Evolutionary conservation across 1,284 basidiomycete genomes (phyloP), one percentile per base, ranked within the genome.

Genomic region (Papiliotrema laurentii): DNA sequence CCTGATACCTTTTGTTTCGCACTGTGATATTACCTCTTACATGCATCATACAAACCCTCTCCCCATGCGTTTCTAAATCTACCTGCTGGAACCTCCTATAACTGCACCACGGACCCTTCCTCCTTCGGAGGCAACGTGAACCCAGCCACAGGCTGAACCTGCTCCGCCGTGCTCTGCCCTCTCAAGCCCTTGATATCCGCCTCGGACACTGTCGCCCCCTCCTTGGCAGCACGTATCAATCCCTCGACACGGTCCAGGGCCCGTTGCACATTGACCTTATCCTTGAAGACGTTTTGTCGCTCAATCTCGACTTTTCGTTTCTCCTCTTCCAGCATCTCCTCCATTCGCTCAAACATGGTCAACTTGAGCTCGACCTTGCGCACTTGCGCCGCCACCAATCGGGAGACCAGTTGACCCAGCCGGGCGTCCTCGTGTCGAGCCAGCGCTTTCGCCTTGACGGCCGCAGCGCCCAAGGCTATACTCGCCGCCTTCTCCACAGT

Each of bases 281-380:
- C 71, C 51, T 60, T 68, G 63, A 71, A 74, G 36, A 74, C 54
- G 5, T 59, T 49, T 47, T 74, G 72, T 44, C 66, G 64, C 16
- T 65, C 66, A 14, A 71, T 50, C 54, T 75, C 74, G 42, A 75
- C 55, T 38, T 65, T 64, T 35, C 73, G 58, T 53, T 72, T 69
- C 72, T 97, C 92, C 50, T 88, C 84, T 69, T 96, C 92, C 37
- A 97, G 77, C 19, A 90, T 77, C 45, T 87, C 84, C 69, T 97
- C 92, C 45, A 97, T 78, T 67, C 89, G 84, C 69, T 94, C 91
- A 65, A 96, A 96, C 69, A 92, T 87, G 3, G 80, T 75, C 80
- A 91, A 87, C 79, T 97, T 96, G 54, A 93, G 77, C 69, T 97
- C 92, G 43, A 98, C 83, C 73, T 97, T 97, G 18, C 84, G 85